A percentile compares a stretch with the other conserved stretches of the same genome.
Conservation (phyloP, 306 rosid species). For the Ormosia semicastrata region DNA sequence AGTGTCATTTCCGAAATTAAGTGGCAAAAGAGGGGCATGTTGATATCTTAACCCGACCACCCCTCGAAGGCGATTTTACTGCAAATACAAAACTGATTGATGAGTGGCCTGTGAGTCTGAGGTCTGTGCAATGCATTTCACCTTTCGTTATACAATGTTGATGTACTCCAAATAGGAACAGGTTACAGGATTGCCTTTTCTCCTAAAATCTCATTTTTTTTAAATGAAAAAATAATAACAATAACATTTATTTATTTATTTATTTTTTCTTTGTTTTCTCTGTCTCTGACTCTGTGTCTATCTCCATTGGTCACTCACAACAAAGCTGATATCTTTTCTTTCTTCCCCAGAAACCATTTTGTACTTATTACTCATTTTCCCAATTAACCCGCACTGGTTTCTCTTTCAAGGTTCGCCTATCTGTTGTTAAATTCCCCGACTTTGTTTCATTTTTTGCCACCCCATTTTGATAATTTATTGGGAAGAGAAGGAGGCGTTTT, state of each 20-base stretch:
- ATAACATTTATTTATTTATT: not conserved
- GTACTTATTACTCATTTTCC: slow-evolving; percentile 4
- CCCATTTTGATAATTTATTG: slow-evolving; percentile 5
- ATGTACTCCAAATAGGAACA: not conserved
- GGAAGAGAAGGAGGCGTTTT: slow-evolving; percentile 9
- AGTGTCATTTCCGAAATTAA: slow-evolving; percentile 23
- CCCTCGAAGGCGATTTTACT: slow-evolving; percentile 31
- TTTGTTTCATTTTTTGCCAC: not conserved
- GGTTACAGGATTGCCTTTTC: not conserved
- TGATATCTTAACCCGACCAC: not conserved
- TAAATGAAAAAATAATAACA: not conserved
- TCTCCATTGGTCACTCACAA: slow-evolving; percentile 17
- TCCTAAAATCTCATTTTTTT: not conserved
- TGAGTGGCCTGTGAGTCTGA: not conserved
- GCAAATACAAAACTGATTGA: slow-evolving; percentile 23
- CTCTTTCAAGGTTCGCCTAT: slow-evolving; percentile 13
- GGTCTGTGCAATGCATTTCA: not conserved
- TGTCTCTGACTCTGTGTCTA: slow-evolving; percentile 8
- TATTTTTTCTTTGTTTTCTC: not conserved
- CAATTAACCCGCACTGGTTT: not conserved
- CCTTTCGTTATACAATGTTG: not conserved
- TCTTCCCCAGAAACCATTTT: slow-evolving; percentile 13
- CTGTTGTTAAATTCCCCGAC: not conserved
- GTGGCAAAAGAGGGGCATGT: not conserved
- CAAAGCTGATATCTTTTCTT: slow-evolving; percentile 24